Evolutionary conservation across 208 protist species (phyloP).

Genomic region (Acanthamoeba lenticulata): DNA sequence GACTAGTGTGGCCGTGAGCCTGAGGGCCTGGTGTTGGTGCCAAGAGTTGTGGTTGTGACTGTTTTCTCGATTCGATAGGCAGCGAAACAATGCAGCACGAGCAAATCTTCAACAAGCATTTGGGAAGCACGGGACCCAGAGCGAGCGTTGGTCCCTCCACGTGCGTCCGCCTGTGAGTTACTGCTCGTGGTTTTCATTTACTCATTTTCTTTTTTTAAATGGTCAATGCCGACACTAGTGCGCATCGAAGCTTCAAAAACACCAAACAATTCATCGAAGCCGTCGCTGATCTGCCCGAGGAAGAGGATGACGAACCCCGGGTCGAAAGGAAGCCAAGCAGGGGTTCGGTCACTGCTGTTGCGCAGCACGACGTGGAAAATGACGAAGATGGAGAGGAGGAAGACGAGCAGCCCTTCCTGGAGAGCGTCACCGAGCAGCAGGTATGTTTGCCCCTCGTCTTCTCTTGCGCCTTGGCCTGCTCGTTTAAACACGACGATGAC

Average conservation of each 20-base stretch:
- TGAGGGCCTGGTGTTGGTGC: too few species aligned
- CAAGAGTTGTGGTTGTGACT: too few species aligned
- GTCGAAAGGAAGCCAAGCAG: neutral
- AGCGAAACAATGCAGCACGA: neutral
- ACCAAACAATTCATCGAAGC: constrained; percentile 59
- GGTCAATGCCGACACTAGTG: neutral
- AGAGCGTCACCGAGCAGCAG: neutral
- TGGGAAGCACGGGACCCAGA: neutral
- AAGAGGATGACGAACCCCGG: neutral
- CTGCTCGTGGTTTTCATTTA: neutral
- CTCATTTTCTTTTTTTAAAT: neutral
- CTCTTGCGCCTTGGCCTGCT: too few species aligned
- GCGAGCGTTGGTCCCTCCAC: neutral
- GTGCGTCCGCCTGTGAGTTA: neutral
- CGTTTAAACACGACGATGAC: too few species aligned
- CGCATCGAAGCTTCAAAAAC: constrained; percentile 57
- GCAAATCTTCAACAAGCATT: constrained; percentile 9
- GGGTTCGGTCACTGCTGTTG: neutral
- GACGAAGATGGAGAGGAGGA: neutral
- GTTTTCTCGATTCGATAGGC: too few species aligned
- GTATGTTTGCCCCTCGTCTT: neutral
- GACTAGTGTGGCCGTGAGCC: too few species aligned
- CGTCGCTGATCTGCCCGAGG: constrained; percentile 12
- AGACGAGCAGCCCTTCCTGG: neutral
- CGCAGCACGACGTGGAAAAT: neutral